Evolutionary conservation across 2,329 filamentous ascomycete species (phyloP).

Genomic region (Colletotrichum sp.): DNA sequence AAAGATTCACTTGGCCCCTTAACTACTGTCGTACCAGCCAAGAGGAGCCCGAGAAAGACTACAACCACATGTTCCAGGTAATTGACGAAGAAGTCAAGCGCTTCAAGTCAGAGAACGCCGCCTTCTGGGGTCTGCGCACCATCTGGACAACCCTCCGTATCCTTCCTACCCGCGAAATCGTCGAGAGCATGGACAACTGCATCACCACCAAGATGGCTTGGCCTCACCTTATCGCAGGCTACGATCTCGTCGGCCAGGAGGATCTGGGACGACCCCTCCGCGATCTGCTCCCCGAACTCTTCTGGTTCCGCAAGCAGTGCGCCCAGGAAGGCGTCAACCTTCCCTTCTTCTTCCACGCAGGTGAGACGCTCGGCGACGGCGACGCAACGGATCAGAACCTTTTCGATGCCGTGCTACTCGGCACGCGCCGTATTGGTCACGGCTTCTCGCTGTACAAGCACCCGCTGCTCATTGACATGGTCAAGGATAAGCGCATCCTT

Average conservation of each 20-base stretch:
- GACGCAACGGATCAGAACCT: slow-evolving; percentile 57
- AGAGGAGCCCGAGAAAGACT: slow-evolving; percentile 66
- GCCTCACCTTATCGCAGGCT: slow-evolving; percentile 77
- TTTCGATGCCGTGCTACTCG: slow-evolving; percentile 80
- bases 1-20: slow-evolving; percentile 67
- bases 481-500: slow-evolving; percentile 81
- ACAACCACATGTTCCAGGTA: slow-evolving; percentile 67
- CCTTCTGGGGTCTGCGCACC: slow-evolving; percentile 78
- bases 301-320: slow-evolving; percentile 86
- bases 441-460: slow-evolving; percentile 84
- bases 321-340: slow-evolving; percentile 74
- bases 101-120: slow-evolving; percentile 66
- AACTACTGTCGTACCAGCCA: slow-evolving; percentile 65
- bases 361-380: slow-evolving; percentile 70
- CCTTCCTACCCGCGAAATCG: slow-evolving; percentile 67
- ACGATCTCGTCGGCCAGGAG: slow-evolving; percentile 86
- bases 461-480: slow-evolving; percentile 78
- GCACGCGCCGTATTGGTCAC: slow-evolving; percentile 81
- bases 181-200: slow-evolving; percentile 81
- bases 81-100: slow-evolving; percentile 75
- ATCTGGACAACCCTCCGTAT: slow-evolving; percentile 77
- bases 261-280: slow-evolving; percentile 72
- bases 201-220: slow-evolving; percentile 76
- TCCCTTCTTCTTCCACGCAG: slow-evolving; percentile 89
- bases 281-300: slow-evolving; percentile 77